Percentiles rank a stretch among this genome's conserved stretches.
phyloP scores from a whole-genome alignment of 768 basidiomycete species.

The Suillus variegatus region DNA sequence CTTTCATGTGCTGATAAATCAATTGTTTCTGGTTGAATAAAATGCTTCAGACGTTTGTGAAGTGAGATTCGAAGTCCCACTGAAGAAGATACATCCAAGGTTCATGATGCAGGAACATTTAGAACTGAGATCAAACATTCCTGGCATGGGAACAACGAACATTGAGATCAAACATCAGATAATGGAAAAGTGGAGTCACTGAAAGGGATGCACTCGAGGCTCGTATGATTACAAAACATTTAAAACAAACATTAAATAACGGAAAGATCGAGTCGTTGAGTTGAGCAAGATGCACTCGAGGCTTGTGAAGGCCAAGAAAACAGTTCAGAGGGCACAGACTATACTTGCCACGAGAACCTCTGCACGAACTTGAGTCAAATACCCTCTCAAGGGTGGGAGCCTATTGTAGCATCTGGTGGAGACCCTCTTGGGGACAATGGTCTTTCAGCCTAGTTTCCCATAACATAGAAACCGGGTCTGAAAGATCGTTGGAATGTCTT shows the following conservation, averaged over 20 bases:
- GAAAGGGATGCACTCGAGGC: too few relatives aligned
- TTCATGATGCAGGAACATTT: neutral
- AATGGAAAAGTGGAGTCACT: too few relatives aligned
- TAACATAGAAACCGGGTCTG: neutral
- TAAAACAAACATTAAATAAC: too few relatives aligned
- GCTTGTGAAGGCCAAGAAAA: too few relatives aligned
- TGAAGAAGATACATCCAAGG: neutral
- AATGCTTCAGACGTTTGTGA: neutral
- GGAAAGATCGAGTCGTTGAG: too few relatives aligned
- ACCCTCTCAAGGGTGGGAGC: neutral
- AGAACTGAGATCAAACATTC: too few relatives aligned
- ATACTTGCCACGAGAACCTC: neutral
- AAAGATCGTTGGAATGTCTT: neutral
- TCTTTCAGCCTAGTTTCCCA: slow-evolving; percentile 1
- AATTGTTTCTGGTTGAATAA: neutral
- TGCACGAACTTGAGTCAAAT: neutral
- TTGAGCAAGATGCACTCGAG: too few relatives aligned
- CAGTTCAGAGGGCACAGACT: neutral
- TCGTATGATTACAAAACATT: too few relatives aligned
- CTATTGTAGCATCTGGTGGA: neutral
- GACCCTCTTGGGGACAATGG: neutral
- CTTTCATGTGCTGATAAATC: neutral
- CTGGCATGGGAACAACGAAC: too few relatives aligned
- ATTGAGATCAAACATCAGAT: too few relatives aligned
- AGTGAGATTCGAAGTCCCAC: neutral